These are phyloP conservation scores for Epichloe coenophiala DNA, from an alignment of 2,329 filamentous ascomycete species.

Conservation along the genomic window DNA sequence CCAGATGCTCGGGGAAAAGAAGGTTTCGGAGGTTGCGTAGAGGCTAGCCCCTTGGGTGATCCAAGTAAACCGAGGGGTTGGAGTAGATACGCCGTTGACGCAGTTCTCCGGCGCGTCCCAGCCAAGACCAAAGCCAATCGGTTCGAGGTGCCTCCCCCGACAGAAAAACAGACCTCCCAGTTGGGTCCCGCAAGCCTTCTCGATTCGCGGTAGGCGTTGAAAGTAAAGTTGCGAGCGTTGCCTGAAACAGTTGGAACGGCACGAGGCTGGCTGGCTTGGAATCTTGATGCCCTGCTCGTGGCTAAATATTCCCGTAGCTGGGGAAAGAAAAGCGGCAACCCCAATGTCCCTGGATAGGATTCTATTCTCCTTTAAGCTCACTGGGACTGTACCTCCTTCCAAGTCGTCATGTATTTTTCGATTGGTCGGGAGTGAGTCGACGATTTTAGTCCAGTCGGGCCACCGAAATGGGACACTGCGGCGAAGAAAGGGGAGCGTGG, in stretches of 20 bases:
- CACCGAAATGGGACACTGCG: not conserved
- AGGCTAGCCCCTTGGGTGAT: not conserved
- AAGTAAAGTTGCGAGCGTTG: not conserved
- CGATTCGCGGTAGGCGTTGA: not conserved
- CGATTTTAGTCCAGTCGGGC: not conserved
- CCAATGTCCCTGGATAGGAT: not conserved
- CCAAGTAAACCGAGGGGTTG: not conserved
- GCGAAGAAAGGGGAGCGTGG: not conserved
- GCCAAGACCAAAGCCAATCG: not conserved
- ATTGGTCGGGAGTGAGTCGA: not conserved
- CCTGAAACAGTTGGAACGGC: not conserved
- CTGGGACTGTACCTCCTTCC: not conserved
- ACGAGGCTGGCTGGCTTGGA: not conserved
- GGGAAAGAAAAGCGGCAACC: not conserved
- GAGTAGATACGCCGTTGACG: not conserved
- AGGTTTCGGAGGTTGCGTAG: conserved; percentile 4
- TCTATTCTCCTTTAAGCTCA: not conserved
- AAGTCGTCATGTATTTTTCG: not conserved
- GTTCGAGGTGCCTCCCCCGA: not conserved
- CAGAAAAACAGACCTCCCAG: not conserved
- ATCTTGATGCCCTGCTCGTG: not conserved
- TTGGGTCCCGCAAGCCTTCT: not conserved
- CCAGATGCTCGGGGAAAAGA: not conserved
- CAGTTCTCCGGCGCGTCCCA: not conserved
- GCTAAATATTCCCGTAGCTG: not conserved